Evolutionary conservation across 495 filamentous ascomycete species (phyloP), one percentile per base, ranked within the genome.

Genomic region (Penicillium dipodomyicola): DNA sequence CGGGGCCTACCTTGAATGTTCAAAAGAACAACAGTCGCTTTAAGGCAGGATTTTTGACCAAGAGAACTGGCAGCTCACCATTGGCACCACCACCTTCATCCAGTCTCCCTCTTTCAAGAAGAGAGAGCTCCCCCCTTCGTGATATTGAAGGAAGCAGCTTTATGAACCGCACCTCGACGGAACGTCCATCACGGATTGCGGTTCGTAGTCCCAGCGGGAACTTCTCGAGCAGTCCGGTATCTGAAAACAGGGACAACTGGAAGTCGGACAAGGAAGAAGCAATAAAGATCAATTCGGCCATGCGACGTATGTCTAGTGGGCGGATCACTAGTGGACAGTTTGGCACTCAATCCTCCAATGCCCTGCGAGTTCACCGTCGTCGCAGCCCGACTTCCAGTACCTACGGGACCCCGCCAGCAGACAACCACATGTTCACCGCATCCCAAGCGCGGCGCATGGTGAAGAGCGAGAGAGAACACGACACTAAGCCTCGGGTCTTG

Each of bases 1-100:
- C 67, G 14, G 76, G 77, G 23, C 59, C 67, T 15, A 68, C 68
- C 1, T 58, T 78, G 49, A 72, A 69, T 35, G 57, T 76, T 35
- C 68, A 67, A 19, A 77, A 74, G 62, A 92, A 89, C 63, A 83
- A 81, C 52, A 92, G 84, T 70, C 82, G 94, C 33, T 96, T 98
- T 78, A 89, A 96, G 66, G 80, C 92, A 32, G 94, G 94, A 25
- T 96, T 96, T 69, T 76, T 97, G 50, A 86, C 88, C 19, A 96
- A 96, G 76, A 86, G 81, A 60, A 60, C 71, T 1, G 75, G 81
- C 54, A 84, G 82, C 55, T 90, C 89, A 30, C 87, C 88, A 5
- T 70, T 82, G 19, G 65, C 65, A 25, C 77, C 87, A 22, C 87
- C 86, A 7, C 83, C 84, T 1, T 75, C 88, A 23, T 77, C 82